Conservation (phyloP, 2,329 filamentous ascomycete species). For the Botrytis elliptica region DNA sequence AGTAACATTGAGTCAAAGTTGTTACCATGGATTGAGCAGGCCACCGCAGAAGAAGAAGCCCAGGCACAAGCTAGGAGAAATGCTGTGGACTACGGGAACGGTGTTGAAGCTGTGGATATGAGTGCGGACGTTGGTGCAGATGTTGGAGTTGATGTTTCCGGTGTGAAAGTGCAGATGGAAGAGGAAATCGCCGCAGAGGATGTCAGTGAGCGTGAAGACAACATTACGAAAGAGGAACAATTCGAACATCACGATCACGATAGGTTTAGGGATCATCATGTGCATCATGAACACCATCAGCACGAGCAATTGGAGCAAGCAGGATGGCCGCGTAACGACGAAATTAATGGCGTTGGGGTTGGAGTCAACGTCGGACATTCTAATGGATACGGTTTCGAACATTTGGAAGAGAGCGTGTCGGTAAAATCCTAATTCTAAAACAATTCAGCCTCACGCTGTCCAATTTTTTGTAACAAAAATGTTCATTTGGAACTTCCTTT, state of each 20-base stretch:
- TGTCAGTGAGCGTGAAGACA: not conserved
- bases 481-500: not conserved
- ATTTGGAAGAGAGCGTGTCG: conserved; percentile 17
- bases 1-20: conserved; percentile 19
- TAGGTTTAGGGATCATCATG: not conserved
- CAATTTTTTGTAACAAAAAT: conserved; percentile 7
- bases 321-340: not conserved
- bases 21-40: conserved; percentile 21
- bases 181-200: not conserved
- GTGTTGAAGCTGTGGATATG: not conserved
- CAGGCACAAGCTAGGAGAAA: conserved; percentile 19
- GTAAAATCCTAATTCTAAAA: conserved; percentile 13
- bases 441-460: not conserved
- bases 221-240: not conserved
- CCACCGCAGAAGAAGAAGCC: conserved; percentile 18
- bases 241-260: not conserved
- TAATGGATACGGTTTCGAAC: conserved; percentile 12
- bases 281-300: not conserved
- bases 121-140: not conserved
- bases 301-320: not conserved
- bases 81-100: not conserved
- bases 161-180: not conserved
- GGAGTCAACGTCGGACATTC: not conserved
- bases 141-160: not conserved
- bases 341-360: not conserved